phyloP scores from a whole-genome alignment of 495 filamentous ascomycete genomes.

The Talaromyces ruber region DNA sequence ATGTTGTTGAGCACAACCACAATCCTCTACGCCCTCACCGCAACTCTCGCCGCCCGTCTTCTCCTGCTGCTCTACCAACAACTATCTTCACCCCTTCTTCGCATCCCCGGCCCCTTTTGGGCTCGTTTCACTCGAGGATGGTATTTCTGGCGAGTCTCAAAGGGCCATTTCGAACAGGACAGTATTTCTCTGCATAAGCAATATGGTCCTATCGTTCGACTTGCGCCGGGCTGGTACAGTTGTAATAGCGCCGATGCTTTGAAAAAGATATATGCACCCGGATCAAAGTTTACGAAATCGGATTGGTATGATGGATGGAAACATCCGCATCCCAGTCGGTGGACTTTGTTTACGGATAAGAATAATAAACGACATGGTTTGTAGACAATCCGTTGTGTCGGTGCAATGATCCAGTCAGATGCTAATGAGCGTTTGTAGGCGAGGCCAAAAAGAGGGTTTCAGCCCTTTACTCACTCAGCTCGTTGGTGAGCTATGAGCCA shows the following conservation, averaged over 20 bases:
- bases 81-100: conserved; percentile 23
- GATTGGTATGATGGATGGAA: conserved; percentile 32
- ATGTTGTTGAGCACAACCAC: background rate
- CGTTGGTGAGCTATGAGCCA: conserved; percentile 44
- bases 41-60: background rate
- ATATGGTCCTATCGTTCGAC: conserved; percentile 29
- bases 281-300: conserved; percentile 31
- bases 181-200: conserved; percentile 36
- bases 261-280: conserved; percentile 35
- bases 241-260: conserved; percentile 33
- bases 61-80: conserved; percentile 8
- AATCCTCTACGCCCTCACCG: background rate
- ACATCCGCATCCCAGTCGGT: conserved; percentile 22
- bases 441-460: conserved; percentile 32
- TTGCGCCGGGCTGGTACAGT: conserved; percentile 43
- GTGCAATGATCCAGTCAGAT: background rate
- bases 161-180: conserved; percentile 34
- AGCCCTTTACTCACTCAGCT: conserved; percentile 42
- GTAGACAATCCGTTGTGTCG: background rate
- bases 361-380: conserved; percentile 33
- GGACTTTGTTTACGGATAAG: conserved; percentile 32
- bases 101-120: conserved; percentile 43
- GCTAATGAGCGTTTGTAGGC: conserved; percentile 10
- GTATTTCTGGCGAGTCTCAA: conserved; percentile 37
- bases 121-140: conserved; percentile 49